phyloP scores from a whole-genome alignment of 139 green algal species.

The Mychonastes homosphaera region DNA sequence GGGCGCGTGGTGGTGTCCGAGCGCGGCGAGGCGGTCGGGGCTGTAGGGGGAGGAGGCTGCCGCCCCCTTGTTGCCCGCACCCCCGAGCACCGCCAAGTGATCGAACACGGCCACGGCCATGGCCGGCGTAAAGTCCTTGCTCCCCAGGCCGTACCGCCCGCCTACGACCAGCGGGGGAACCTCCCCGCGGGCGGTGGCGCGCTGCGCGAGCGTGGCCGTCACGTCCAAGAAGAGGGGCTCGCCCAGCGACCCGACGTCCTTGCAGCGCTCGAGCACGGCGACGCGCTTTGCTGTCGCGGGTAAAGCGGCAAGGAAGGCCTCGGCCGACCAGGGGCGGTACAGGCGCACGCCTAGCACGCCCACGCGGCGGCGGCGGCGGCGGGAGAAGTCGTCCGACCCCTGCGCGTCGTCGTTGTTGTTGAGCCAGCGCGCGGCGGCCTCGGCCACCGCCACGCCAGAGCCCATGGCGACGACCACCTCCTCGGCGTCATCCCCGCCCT shows the following conservation, averaged over 20 bases:
- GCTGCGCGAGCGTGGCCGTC: conserved; percentile 9
- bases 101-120: conserved; percentile 37
- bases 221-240: conserved; percentile 33
- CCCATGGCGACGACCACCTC: conserved; percentile 39
- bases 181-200: too few species aligned
- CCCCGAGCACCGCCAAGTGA: conserved; percentile 30
- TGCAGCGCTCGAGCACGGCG: conserved; percentile 41
- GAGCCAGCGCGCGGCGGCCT: conserved; percentile 28
- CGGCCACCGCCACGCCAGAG: conserved; percentile 26
- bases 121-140: conserved; percentile 50
- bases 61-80: too few species aligned
- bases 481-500: conserved; percentile 29
- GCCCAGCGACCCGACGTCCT: conserved; percentile 32
- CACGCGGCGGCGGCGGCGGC: too few species aligned
- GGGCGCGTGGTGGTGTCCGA: neutral
- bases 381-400: neutral
- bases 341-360: too few species aligned
- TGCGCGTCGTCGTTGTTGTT: conserved; percentile 12
- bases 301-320: conserved; percentile 30
- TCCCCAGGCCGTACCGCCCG: conserved; percentile 43
- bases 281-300: conserved; percentile 26
- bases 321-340: conserved; percentile 36
- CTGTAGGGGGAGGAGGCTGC: too few species aligned
- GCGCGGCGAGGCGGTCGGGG: too few species aligned
- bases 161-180: conserved; percentile 33